These are phyloP conservation scores for Tolypocladium ovalisporum DNA, from an alignment of 2,329 filamentous ascomycete species.

Conservation along the genomic window DNA sequence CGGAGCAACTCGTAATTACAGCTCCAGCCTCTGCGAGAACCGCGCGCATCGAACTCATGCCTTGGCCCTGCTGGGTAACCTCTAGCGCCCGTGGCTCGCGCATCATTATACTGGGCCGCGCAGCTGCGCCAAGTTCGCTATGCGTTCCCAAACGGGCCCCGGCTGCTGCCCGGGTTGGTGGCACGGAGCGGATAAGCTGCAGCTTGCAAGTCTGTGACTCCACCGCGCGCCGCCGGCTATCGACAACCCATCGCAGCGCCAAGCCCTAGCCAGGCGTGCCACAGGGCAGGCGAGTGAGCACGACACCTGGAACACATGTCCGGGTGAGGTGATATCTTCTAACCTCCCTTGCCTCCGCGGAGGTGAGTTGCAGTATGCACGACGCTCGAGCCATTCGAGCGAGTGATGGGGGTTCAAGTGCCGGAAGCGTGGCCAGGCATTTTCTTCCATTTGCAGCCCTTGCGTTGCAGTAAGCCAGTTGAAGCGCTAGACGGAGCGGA, in stretches of 20 bases:
- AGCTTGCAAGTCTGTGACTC: not conserved
- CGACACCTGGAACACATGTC: not conserved
- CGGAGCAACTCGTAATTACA: too few relatives aligned
- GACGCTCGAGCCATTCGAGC: not conserved
- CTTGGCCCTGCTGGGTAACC: not conserved
- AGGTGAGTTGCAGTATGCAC: not conserved
- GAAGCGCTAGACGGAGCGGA: too few relatives aligned
- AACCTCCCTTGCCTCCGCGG: not conserved
- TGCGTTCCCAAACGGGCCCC: not conserved
- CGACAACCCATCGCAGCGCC: not conserved
- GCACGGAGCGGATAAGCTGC: not conserved
- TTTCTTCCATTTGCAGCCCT: not conserved
- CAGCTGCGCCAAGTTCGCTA: not conserved
- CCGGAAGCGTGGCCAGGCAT: too few relatives aligned
- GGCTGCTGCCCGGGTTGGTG: not conserved
- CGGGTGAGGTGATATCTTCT: not conserved
- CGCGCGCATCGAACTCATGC: too few relatives aligned
- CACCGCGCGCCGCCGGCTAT: not conserved
- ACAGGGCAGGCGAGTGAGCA: not conserved
- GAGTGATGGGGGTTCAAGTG: not conserved
- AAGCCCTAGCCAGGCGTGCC: not conserved
- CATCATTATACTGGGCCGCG: too few relatives aligned
- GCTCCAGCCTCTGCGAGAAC: too few relatives aligned
- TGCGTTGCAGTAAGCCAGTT: not conserved
- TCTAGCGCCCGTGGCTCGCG: not conserved